These are phyloP conservation scores for Echinosophora koreensis DNA, from an alignment of 306 rosid genomes.

Conservation along the genomic window DNA sequence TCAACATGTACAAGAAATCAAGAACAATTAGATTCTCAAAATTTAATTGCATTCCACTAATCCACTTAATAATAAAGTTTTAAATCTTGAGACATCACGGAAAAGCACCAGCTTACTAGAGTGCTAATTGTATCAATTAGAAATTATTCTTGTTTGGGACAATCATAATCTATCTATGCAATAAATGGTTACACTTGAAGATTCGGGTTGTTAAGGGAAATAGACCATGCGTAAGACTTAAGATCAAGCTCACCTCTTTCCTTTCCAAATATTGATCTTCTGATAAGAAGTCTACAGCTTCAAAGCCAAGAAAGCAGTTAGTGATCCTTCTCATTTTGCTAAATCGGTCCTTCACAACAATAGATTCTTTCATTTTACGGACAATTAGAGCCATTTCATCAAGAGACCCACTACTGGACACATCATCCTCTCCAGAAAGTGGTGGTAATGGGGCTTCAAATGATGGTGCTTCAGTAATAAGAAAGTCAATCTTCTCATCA, in stretches of 20 bases:
- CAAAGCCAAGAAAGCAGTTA: slow-evolving; percentile 69
- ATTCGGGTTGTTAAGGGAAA: neutral
- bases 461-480: slow-evolving; percentile 67
- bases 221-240: slow-evolving; percentile 30
- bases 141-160: slow-evolving; percentile 17
- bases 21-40: slow-evolving; percentile 5
- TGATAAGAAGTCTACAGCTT: slow-evolving; percentile 84
- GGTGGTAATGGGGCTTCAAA: slow-evolving; percentile 79
- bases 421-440: slow-evolving; percentile 88
- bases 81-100: slow-evolving; percentile 16
- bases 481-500: slow-evolving; percentile 76
- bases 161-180: slow-evolving; percentile 2
- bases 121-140: neutral
- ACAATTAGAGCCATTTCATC: slow-evolving; percentile 84
- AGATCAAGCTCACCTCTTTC: slow-evolving; percentile 69
- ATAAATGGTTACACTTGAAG: neutral
- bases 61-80: slow-evolving; percentile 14
- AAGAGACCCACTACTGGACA: slow-evolving; percentile 67
- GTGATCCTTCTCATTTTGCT: slow-evolving; percentile 74
- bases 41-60: neutral
- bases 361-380: slow-evolving; percentile 76
- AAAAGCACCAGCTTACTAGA: neutral
- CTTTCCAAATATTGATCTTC: slow-evolving; percentile 91
- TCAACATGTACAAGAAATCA: slow-evolving; percentile 15
- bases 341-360: slow-evolving; percentile 70